phyloP scores from a whole-genome alignment of 2,329 filamentous ascomycete species.

The Colletotrichum liaoningense region DNA sequence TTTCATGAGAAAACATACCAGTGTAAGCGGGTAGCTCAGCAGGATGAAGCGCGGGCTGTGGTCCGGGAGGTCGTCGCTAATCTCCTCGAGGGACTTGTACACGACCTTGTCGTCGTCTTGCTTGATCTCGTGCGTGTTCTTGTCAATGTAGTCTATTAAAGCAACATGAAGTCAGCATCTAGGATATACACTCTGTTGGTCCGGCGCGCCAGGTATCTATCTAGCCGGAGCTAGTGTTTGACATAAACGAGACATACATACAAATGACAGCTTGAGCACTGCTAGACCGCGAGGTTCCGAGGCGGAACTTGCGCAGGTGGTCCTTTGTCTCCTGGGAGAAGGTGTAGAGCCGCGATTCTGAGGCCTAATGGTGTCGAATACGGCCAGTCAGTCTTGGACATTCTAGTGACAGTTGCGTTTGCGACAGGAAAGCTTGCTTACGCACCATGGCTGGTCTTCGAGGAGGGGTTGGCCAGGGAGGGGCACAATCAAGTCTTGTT shows the following conservation, averaged over 20 bases:
- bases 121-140: conserved; percentile 88
- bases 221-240: background rate
- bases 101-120: conserved; percentile 80
- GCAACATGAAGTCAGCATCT: background rate
- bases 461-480: background rate
- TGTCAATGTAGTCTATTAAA: conserved; percentile 86
- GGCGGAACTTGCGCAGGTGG: conserved; percentile 92
- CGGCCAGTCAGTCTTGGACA: conserved; percentile 14
- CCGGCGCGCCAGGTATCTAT: background rate
- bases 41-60: conserved; percentile 91
- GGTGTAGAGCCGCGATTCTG: conserved; percentile 90
- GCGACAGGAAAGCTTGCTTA: background rate
- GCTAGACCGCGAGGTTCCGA: conserved; percentile 88
- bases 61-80: conserved; percentile 91
- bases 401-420: background rate
- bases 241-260: conserved; percentile 64
- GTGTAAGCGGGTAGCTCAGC: conserved; percentile 88
- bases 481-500: background rate
- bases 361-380: conserved; percentile 57
- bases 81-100: conserved; percentile 83
- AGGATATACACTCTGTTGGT: background rate
- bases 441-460: conserved; percentile 21
- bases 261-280: conserved; percentile 93
- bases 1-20: conserved; percentile 61
- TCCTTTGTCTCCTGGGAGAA: conserved; percentile 93